Conservation (phyloP, 768 basidiomycete genomes). For the Leccinum truebloodii region DNA sequence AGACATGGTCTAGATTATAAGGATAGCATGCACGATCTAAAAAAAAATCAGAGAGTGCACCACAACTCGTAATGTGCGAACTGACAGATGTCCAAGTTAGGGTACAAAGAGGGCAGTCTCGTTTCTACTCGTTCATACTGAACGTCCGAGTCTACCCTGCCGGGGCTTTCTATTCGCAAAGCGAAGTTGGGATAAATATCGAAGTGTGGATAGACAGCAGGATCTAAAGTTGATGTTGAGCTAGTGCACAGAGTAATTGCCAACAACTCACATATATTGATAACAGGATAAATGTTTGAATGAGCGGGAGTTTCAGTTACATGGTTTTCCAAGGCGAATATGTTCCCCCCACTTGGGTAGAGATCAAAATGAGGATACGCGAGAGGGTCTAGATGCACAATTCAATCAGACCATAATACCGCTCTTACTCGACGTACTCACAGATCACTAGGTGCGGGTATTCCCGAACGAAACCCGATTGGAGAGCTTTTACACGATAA, state of each 20-base stretch:
- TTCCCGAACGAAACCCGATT: conserved; percentile 46
- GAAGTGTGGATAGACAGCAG: conserved; percentile 42
- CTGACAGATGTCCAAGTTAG: conserved; percentile 38
- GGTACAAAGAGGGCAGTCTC: conserved; percentile 13
- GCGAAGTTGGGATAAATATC: conserved; percentile 39
- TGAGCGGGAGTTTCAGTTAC: background rate
- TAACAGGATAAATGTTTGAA: conserved; percentile 25
- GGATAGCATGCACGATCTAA: conserved; percentile 46
- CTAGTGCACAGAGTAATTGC: background rate
- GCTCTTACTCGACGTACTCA: conserved; percentile 17
- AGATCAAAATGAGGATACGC: conserved; percentile 36
- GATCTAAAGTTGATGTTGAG: conserved; percentile 35
- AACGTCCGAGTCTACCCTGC: background rate
- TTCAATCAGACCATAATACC: conserved; percentile 7
- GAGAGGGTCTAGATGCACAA: conserved; percentile 15
- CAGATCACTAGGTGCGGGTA: conserved; percentile 33
- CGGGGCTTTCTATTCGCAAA: conserved; percentile 2
- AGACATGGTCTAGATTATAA: conserved; percentile 37
- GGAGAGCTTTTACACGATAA: conserved; percentile 37
- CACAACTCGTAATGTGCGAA: background rate
- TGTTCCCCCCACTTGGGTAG: conserved; percentile 28
- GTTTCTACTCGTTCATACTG: conserved; percentile 7
- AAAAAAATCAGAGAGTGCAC: background rate
- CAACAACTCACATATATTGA: conserved; percentile 21
- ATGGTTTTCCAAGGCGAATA: background rate